Evolutionary conservation across 805 yeast genomes (phyloP).

Genomic region (Blastobotrys americana): DNA sequence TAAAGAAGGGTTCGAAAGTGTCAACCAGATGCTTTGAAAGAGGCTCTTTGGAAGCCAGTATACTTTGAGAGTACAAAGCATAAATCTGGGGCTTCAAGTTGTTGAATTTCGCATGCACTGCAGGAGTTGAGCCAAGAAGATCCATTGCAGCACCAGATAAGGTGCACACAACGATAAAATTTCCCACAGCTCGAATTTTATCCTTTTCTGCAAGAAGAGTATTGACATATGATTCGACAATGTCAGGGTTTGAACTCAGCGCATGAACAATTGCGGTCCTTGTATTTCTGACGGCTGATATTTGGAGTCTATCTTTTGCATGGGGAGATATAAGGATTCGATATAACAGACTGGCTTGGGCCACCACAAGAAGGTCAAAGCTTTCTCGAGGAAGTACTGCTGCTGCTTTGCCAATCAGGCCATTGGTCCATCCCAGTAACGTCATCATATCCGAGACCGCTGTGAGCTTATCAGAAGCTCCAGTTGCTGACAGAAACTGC

Average conservation of each 20-base stretch:
- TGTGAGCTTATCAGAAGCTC: not conserved
- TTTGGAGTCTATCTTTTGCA: constrained; percentile 23
- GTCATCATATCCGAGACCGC: constrained; percentile 54
- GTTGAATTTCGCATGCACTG: constrained; percentile 13
- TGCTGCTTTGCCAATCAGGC: constrained; percentile 24
- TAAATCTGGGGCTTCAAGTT: constrained; percentile 16
- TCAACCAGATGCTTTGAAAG: constrained; percentile 16
- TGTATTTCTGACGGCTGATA: constrained; percentile 23
- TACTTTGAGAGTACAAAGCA: constrained; percentile 23
- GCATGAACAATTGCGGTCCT: constrained; percentile 20
- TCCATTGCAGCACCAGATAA: constrained; percentile 29
- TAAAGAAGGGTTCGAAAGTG: constrained; percentile 39
- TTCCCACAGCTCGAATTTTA: constrained; percentile 9
- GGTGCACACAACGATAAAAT: constrained; percentile 29
- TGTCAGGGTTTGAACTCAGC: constrained; percentile 12
- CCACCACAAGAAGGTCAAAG: constrained; percentile 25
- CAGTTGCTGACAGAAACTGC: constrained; percentile 7
- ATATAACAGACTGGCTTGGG: constrained; percentile 37
- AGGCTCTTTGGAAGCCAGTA: constrained; percentile 27
- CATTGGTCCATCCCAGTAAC: constrained; percentile 50
- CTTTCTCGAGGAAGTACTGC: constrained; percentile 21
- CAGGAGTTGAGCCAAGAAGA: constrained; percentile 20
- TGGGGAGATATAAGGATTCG: constrained; percentile 31
- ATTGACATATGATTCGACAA: constrained; percentile 5
- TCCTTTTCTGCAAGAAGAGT: constrained; percentile 2